Conservation (phyloP, 352 stramenopile species). For the Globisporangium sylvaticum region DNA sequence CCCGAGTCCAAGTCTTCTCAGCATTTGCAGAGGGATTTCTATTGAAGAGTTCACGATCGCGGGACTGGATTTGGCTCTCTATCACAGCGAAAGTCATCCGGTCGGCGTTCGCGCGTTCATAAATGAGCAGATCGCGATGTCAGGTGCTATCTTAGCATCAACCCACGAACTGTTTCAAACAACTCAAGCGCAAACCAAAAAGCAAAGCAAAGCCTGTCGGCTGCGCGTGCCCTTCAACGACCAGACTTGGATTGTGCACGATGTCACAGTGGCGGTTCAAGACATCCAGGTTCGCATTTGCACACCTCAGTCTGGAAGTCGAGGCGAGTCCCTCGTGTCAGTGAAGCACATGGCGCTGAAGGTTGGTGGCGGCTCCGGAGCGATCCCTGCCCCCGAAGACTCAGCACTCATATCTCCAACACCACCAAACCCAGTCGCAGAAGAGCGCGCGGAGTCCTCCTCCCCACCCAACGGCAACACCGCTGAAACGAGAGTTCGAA, state of each 20-base stretch:
- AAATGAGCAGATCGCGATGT: conserved; percentile 52
- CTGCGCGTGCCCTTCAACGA: conserved; percentile 23
- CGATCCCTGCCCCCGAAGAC: conserved; percentile 26
- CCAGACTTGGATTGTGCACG: conserved; percentile 36
- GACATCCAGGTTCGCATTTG: conserved; percentile 67
- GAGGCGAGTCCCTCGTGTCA: conserved; percentile 58
- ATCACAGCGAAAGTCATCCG: conserved; percentile 63
- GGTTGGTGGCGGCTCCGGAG: conserved; percentile 35
- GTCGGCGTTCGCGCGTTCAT: conserved; percentile 64
- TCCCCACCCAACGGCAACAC: background rate
- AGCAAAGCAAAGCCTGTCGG: conserved; percentile 15
- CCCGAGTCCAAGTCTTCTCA: conserved; percentile 15
- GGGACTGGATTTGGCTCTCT: conserved; percentile 64
- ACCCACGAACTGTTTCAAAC: conserved; percentile 25
- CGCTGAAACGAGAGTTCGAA: conserved; percentile 7
- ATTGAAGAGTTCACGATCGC: conserved; percentile 60
- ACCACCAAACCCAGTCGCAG: background rate
- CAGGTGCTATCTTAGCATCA: conserved; percentile 32
- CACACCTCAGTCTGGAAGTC: conserved; percentile 55
- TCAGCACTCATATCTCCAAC: background rate
- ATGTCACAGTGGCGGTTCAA: conserved; percentile 40
- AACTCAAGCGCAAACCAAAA: background rate
- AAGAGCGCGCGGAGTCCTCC: conserved; percentile 3
- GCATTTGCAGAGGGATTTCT: conserved; percentile 36
- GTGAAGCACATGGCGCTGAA: conserved; percentile 52